Base-by-base conservation (phyloP, 73 alveolate genomes). In the Stentor roeselii region DNA sequence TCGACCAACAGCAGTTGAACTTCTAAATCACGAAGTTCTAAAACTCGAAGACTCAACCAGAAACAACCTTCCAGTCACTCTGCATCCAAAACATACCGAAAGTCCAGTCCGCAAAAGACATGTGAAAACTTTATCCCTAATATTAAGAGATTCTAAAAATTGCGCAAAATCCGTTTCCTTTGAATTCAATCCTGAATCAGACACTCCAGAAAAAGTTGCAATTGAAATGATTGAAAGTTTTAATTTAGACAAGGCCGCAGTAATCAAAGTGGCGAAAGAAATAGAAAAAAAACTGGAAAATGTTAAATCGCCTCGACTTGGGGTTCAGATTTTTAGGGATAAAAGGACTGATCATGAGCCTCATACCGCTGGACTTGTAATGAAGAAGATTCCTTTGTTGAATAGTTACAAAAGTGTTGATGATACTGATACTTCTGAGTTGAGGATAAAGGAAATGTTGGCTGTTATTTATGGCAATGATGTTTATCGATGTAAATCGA, bases 181-280 rank as follows among this genome's bases (percentile, higher is more conserved):
- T 32, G 21, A 36, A 21, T 67, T 30, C 37, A 32, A 67, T 2
- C 34, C 34, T 30, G 80, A 21, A 21, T 30, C 50, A 27, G 80
- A 67, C 2, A 67, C 80, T 2, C 80, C 80, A 27, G 80, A 67
- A 34, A 67, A 67, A 67, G 80, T 67, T 21, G 80, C 80, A 30
- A 40, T 27, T 27, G 80, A 67, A 34, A 67, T 67, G 80, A 40
- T 67, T 21, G 41, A 34, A 32, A 40, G 34, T 27, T 32, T 67
- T n/a, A 32, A 67, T 30, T 34, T 67, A 1, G 41, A 67, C 34
- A 36, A 36, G 11, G 41, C 41, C 14, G 27, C 34, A 1, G 50
- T 67, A 40, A n/a, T 67, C 37, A 15, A 36, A 30, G 37, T 67
- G 34, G 80, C 80, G 21, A 67, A 67, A 21, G 80, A 67, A 34